phyloP scores from a whole-genome alignment of 768 basidiomycete genomes.

The Dentipellis sp. region DNA sequence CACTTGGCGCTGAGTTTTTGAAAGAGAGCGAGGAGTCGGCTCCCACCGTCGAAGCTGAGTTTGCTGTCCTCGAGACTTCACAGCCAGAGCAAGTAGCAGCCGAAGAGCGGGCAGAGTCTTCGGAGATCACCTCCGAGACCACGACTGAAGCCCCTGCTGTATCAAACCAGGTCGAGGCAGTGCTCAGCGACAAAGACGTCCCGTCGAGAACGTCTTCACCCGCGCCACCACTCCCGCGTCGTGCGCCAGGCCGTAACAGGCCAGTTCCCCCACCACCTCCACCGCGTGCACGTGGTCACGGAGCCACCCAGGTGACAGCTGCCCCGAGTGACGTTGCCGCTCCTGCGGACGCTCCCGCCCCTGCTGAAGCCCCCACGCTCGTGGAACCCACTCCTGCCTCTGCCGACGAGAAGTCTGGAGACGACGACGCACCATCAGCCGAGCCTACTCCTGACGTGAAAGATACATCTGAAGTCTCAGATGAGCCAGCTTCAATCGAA shows the following conservation, averaged over 20 bases:
- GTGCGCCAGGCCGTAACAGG: slow-evolving; percentile 48
- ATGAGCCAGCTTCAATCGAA: no score
- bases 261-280: slow-evolving; percentile 16
- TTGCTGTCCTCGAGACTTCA: neutral
- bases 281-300: neutral
- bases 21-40: neutral
- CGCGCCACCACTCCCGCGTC: slow-evolving; percentile 47
- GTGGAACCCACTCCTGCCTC: no score
- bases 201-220: slow-evolving; percentile 25
- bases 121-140: neutral
- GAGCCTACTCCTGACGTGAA: no score
- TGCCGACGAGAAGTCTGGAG: no score
- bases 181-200: neutral
- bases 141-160: neutral
- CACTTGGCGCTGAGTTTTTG: slow-evolving; percentile 8
- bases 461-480: no score
- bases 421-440: no score
- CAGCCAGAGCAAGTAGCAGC: neutral
- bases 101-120: neutral
- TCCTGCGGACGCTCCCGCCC: no score
- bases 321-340: no score
- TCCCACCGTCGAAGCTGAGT: neutral
- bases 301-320: neutral
- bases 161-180: neutral
- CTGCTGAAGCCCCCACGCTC: no score